These are phyloP conservation scores for Hypoxylon sp. DNA, from an alignment of 2,329 filamentous ascomycete species.

Conservation along the genomic window DNA sequence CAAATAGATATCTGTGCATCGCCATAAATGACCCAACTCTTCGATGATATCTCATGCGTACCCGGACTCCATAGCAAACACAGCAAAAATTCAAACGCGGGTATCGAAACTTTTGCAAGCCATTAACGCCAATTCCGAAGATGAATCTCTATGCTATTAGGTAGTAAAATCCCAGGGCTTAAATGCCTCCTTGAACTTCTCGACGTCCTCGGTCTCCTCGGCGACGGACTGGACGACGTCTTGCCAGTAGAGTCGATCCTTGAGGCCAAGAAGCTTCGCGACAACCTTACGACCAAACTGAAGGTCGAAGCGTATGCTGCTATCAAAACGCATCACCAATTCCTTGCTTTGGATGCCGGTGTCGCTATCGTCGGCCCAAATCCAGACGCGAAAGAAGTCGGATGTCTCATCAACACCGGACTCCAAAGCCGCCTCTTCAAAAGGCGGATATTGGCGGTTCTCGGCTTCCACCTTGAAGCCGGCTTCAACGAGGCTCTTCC, in stretches of 20 bases:
- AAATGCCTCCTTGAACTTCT: conserved; percentile 85
- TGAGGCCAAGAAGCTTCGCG: conserved; percentile 87
- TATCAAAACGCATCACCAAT: conserved; percentile 80
- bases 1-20: conserved; percentile 3
- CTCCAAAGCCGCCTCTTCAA: conserved; percentile 64
- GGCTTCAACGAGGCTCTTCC: conserved; percentile 83
- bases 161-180: conserved; percentile 87
- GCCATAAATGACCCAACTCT: neutral
- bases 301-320: conserved; percentile 84
- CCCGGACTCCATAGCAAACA: conserved; percentile 26
- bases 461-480: conserved; percentile 92
- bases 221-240: conserved; percentile 83
- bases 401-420: conserved; percentile 66
- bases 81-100: conserved; percentile 45
- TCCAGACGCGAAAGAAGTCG: conserved; percentile 87
- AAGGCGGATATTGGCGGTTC: conserved; percentile 72
- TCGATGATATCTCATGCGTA: conserved; percentile 13
- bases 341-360: conserved; percentile 74
- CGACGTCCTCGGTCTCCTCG: conserved; percentile 85
- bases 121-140: conserved; percentile 35
- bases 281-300: conserved; percentile 91
- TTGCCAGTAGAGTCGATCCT: conserved; percentile 86
- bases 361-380: conserved; percentile 76
- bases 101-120: conserved; percentile 51
- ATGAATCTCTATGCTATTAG: conserved; percentile 49